These are phyloP conservation scores for Mycena sp. DNA, from an alignment of 1,284 basidiomycete species.

Conservation along the genomic window DNA sequence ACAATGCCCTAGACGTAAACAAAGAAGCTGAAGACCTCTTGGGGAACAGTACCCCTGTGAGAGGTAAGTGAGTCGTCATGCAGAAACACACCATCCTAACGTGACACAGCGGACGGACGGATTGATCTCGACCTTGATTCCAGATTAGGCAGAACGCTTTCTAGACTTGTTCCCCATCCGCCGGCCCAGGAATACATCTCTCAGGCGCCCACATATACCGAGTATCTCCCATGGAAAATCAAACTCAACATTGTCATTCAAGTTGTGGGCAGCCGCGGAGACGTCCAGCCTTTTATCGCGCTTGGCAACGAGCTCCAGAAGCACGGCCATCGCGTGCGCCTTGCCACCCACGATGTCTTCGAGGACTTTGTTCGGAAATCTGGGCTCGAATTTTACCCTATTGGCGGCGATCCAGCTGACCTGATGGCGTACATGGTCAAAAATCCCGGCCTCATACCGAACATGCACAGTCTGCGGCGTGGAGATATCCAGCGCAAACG, in stretches of 20 bases:
- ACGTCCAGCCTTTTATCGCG: conserved; percentile 95
- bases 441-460: conserved; percentile 49
- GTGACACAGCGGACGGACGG: conserved; percentile 37
- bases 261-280: conserved; percentile 88
- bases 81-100: too few relatives aligned
- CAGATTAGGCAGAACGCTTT: conserved; percentile 31
- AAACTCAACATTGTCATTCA: conserved; percentile 56
- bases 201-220: conserved; percentile 42
- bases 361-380: conserved; percentile 91
- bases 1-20: too few relatives aligned
- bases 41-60: too few relatives aligned
- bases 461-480: conserved; percentile 40
- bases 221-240: conserved; percentile 44
- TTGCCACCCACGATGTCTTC: conserved; percentile 95
- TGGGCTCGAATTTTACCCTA: conserved; percentile 93
- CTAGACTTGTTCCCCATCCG: conserved; percentile 30
- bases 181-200: conserved; percentile 29
- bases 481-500: conserved; percentile 48
- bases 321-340: conserved; percentile 87
- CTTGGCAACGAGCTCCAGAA: conserved; percentile 91
- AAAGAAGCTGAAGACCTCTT: too few relatives aligned
- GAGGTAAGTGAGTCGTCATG: too few relatives aligned
- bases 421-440: conserved; percentile 71
- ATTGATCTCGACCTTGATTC: conserved; percentile 45
- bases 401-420: conserved; percentile 97